A percentile compares a stretch with the other conserved stretches of the same genome.
Conservation (phyloP, 768 basidiomycete species). For the Xerocomellus intermedius region DNA sequence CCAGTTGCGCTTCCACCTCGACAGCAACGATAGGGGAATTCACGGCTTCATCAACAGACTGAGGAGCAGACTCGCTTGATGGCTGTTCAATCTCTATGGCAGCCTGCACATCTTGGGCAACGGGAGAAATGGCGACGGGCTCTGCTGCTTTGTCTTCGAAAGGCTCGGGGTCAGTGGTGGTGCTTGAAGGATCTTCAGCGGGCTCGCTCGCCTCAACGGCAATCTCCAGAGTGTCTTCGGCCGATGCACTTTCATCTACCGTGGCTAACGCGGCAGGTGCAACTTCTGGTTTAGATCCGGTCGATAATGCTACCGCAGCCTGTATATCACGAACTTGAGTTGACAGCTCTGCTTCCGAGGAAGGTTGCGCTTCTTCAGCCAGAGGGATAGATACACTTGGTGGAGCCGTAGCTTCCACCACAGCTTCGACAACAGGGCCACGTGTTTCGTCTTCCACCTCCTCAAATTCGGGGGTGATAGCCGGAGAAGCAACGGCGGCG, state of each 20-base stretch:
- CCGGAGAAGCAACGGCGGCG: background rate
- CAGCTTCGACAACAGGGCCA: background rate
- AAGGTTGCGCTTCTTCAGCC: background rate
- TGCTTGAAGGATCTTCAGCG: background rate
- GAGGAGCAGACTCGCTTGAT: conserved; percentile 6
- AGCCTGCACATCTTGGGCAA: background rate
- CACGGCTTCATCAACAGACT: conserved; percentile 6
- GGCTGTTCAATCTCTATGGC: conserved; percentile 1
- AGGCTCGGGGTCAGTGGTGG: background rate
- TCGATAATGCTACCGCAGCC: background rate
- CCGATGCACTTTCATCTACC: background rate
- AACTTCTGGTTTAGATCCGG: conserved; percentile 4
- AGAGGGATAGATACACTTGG: background rate
- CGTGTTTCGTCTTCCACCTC: background rate
- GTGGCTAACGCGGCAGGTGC: background rate
- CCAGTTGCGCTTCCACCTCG: background rate
- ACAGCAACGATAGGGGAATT: background rate
- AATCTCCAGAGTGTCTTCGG: background rate
- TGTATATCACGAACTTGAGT: background rate
- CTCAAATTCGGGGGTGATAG: background rate
- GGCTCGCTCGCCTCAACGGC: background rate
- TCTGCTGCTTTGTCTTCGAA: background rate
- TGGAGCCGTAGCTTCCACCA: background rate
- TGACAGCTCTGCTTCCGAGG: background rate
- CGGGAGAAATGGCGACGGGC: background rate